Base-by-base conservation (phyloP, 169 alveolate species). In the Fabrea salina region DNA sequence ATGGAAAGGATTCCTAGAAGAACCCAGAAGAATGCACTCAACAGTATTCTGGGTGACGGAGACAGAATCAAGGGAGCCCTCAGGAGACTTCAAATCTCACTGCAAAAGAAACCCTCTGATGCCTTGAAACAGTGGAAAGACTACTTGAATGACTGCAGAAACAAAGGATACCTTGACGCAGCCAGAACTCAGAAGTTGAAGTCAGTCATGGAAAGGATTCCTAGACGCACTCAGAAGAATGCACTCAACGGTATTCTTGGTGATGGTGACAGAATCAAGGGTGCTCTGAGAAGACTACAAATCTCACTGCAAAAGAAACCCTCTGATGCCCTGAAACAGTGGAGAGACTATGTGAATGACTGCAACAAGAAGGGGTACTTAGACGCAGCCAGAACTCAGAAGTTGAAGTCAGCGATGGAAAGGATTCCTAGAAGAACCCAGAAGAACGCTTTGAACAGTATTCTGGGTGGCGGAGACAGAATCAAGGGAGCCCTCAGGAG, bases 41-140 rank as follows among this genome's bases (percentile, higher is more conserved):
- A 54, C 27, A 54, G 67, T 13, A 54, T 54, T 7, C 11, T 54
- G 35, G 67, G 67, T 19, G 16, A 54, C 8, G 67, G 67, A 13
- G 67, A 54, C 27, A 61, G 11, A 61, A 56, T 33, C 8, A 33
- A 27, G 32, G 53, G 33, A 8, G 74, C 74, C 8, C 8, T 61
- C 6, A 19, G 74, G 11, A 11, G 19, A 11, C 53, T 61, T 6
- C 11, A 25, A 8, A 61, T 19, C 7, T 25, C 11, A 8, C 49
- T 61, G 13, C 11, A 61, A 22, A 61, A 33, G 19, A 61, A 30
- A 27, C 41, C 47, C 27, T 40, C 51, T 30, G 70, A 71, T n/a
- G 80, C 80, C 5, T 47, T 43, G n/a, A 47, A 71, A 16, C 5
- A 6, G 50, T 71, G 80, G 80, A 16, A 50, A 37, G 70, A 47